A percentile compares a stretch with the other conserved stretches of the same genome.
Conservation (phyloP, 2,329 filamentous ascomycete species). For the Phialocephala subalpina region DNA sequence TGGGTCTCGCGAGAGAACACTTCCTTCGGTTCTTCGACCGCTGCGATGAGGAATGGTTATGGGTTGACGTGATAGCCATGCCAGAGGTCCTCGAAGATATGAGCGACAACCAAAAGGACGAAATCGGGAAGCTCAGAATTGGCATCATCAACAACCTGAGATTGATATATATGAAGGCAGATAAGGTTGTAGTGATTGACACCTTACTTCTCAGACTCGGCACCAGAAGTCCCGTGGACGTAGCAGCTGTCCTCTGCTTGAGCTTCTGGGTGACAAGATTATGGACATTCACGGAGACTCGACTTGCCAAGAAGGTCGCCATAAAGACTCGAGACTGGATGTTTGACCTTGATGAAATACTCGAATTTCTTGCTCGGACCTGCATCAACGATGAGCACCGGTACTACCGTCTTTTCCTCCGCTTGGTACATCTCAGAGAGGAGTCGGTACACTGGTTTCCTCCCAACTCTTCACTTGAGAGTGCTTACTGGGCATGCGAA, state of each 20-base stretch:
- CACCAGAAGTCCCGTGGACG: neutral
- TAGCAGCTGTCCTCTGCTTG: neutral
- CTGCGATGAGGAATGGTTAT: neutral
- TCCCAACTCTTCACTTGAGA: neutral
- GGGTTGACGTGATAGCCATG: neutral
- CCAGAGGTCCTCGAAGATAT: neutral
- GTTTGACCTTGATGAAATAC: neutral
- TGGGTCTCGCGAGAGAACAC: neutral
- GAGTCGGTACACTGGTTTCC: neutral
- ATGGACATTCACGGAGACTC: neutral
- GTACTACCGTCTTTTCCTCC: neutral
- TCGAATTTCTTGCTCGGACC: neutral
- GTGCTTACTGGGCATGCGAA: conserved; percentile 1
- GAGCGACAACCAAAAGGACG: neutral
- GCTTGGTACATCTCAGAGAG: neutral
- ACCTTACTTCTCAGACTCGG: neutral
- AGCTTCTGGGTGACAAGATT: neutral
- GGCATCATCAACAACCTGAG: neutral
- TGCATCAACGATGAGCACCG: neutral
- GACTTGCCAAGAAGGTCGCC: neutral
- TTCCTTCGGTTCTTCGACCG: conserved; percentile 2
- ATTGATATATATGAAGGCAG: neutral
- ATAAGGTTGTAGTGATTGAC: neutral
- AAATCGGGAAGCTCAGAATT: neutral
- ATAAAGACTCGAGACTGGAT: neutral